These are phyloP conservation scores for Phaffomyces antillensis DNA, from an alignment of 805 yeast species.

Conservation along the genomic window DNA sequence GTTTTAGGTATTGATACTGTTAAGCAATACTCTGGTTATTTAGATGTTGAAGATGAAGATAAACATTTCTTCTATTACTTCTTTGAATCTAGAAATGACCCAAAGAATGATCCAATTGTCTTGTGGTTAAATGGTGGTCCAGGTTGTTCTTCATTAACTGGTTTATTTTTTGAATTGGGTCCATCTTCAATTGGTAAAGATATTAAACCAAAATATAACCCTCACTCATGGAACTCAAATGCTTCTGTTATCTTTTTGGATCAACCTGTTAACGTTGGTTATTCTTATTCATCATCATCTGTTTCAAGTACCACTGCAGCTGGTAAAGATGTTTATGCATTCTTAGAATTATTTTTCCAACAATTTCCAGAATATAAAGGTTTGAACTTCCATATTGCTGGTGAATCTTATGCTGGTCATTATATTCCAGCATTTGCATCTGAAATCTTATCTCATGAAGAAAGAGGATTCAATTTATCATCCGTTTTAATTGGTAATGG, in stretches of 20 bases:
- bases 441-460: conserved; percentile 64
- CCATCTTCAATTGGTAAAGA: conserved; percentile 63
- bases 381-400: conserved; percentile 77
- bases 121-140: conserved; percentile 96
- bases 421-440: conserved; percentile 86
- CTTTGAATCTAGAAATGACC: conserved; percentile 84
- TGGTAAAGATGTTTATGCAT: conserved; percentile 74
- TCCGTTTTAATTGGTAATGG: conserved; percentile 90
- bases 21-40: conserved; percentile 78
- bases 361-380: conserved; percentile 54
- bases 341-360: conserved; percentile 71
- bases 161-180: conserved; percentile 81
- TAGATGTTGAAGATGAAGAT: conserved; percentile 76
- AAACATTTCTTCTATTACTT: conserved; percentile 84
- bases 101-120: conserved; percentile 76
- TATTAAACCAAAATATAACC: conserved; percentile 60
- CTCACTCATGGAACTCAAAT: conserved; percentile 76
- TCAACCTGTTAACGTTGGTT: conserved; percentile 86
- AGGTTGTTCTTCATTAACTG: conserved; percentile 86
- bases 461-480: conserved; percentile 54
- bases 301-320: conserved; percentile 56
- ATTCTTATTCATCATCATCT: conserved; percentile 31
- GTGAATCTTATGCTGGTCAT: conserved; percentile 92
- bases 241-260: conserved; percentile 84
- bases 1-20: conserved; percentile 73